phyloP scores from a whole-genome alignment of 768 basidiomycete genomes.

The Gautieria morchelliformis region DNA sequence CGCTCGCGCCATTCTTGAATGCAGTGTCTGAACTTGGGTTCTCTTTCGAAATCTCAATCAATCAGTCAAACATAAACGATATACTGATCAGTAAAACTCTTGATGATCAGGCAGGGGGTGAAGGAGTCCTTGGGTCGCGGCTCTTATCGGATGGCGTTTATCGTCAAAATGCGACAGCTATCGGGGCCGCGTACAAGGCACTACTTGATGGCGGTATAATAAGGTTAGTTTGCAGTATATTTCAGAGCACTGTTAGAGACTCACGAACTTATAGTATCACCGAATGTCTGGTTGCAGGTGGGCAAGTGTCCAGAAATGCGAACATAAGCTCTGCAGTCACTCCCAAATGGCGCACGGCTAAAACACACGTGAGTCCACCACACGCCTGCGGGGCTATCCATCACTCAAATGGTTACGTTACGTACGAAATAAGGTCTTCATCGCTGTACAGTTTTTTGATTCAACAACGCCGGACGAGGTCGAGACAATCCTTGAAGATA shows the following conservation, averaged over 20 bases:
- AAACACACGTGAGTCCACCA: slow-evolving; percentile 24
- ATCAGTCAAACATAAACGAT: neutral
- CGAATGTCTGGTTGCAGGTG: neutral
- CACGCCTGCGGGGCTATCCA: neutral
- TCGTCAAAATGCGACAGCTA: neutral
- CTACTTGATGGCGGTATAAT: neutral
- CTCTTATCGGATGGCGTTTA: neutral
- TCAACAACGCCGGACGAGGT: slow-evolving; percentile 9
- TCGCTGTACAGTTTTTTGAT: neutral
- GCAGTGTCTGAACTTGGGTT: slow-evolving; percentile 13
- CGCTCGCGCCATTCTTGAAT: slow-evolving; percentile 16
- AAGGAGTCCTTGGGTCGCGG: neutral
- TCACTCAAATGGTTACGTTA: neutral
- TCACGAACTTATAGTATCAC: neutral
- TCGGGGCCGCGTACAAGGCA: neutral
- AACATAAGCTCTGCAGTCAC: slow-evolving; percentile 23
- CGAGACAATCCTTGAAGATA: neutral
- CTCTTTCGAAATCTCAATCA: neutral
- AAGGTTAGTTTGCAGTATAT: neutral
- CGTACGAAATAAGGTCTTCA: neutral
- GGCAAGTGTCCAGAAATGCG: slow-evolving; percentile 26
- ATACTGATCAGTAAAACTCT: neutral
- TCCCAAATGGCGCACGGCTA: slow-evolving; percentile 29
- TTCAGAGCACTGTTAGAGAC: too few relatives aligned
- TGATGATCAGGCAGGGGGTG: slow-evolving; percentile 1